A percentile compares a stretch with the other conserved stretches of the same genome.
Conservation (phyloP, 179 eudicot genomes). For the Heliamphora pulchella region DNA sequence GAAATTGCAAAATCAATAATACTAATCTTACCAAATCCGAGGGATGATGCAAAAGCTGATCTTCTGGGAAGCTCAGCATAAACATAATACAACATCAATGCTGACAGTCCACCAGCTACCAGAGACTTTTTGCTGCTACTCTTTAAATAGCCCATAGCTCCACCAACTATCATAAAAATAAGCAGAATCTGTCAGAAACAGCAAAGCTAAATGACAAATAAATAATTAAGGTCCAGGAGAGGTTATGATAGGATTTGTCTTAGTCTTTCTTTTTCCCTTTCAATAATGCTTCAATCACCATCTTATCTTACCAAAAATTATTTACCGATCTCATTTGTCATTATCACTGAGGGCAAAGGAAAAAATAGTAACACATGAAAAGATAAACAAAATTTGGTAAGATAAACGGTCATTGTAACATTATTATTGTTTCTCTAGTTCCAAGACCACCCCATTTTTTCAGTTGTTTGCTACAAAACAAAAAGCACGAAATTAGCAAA, state of each 20-base stretch:
- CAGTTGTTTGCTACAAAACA: neutral
- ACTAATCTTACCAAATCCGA: slow-evolving; percentile 48
- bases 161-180: slow-evolving; percentile 38
- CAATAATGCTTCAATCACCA: too few relatives aligned
- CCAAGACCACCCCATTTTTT: neutral
- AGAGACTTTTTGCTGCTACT: slow-evolving; percentile 75
- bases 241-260: neutral
- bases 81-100: slow-evolving; percentile 48
- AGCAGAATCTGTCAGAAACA: neutral
- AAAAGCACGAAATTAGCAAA: neutral
- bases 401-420: too few relatives aligned
- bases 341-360: too few relatives aligned
- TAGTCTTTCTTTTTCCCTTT: neutral
- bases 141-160: slow-evolving; percentile 71
- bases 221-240: neutral
- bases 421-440: too few relatives aligned
- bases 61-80: slow-evolving; percentile 68
- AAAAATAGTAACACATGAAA: too few relatives aligned
- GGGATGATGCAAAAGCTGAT: slow-evolving; percentile 66
- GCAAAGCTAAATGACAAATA: neutral
- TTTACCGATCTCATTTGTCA: too few relatives aligned
- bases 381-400: too few relatives aligned
- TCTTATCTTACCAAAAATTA: too few relatives aligned
- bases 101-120: slow-evolving; percentile 65
- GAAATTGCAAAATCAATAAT: neutral